Base-by-base conservation (phyloP, 305 asterid species). In the Fraxinus sp. region DNA sequence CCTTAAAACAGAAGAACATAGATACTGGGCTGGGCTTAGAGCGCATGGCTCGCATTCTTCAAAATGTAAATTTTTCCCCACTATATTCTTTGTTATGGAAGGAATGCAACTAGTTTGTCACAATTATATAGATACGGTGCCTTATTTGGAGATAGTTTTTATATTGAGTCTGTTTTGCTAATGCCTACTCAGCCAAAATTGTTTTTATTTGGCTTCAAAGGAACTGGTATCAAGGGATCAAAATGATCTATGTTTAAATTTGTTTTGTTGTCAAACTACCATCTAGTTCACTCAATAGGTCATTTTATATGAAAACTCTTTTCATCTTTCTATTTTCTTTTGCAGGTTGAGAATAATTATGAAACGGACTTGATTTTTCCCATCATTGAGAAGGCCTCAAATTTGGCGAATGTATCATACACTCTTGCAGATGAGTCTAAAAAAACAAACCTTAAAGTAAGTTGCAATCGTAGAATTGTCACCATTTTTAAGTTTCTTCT, bases 1-100 rank as follows among this genome's bases (percentile, higher is more conserved):
- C 99, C 81, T 89, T 96, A 84, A 94, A 94, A 85, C 98, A 94
- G 90, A 92, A 91, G 93, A 96, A 94, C 85, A 96, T 94, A 84
- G 99, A 96, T 87, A 96, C 98, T 5, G 99, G 99, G 72, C 93
- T 96, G 16, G 99, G 99, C 87, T 87, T 96, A 82, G 99, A 96
- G 92, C 96, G 99, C 77, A 88, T 96, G 91, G 99, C 98, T 87
- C 95, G 97, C 84, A 94, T 96, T 87, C 97, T 94, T 82, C 99
- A 96, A 84, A 86, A 91, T 94, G 99, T 87, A 82, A 78, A 57
- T 62, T 75, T 75, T 72, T 76, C 46, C 46, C 66, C 81, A 66
- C 80, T 30, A 71, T 16, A 71, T 18, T 71, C 32, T 43, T 35
- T 26, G 39, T 74, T 35, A 41, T 18, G 3, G 77, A 82, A 62